Base-by-base conservation (phyloP, 78 protist genomes). In the Isochrysis galbana region DNA sequence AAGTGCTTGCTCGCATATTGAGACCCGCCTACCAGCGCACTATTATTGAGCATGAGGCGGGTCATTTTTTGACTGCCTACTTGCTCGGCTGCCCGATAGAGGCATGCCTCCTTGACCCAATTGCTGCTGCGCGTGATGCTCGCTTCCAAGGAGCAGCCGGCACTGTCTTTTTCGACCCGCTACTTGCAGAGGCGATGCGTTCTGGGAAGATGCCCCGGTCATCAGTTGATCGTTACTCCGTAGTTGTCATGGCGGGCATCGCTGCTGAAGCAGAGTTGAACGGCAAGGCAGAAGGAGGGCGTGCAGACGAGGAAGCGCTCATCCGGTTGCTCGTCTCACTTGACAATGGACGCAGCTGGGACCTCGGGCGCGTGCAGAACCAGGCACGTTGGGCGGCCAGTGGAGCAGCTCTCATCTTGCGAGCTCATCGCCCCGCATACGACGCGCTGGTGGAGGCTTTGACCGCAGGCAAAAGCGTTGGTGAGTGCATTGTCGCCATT, bases 381-480 rank as follows among this genome's bases (percentile, higher is more conserved):
- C 80, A 70, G 42, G 86, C 86, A 46, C 86, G 86, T 46, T 77
- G 86, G 86, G 45, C 47, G n/a, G 86, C 48, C 11, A 7, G 14
- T 25, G 36, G 23, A n/a, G 86, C 86, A n/a, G 5, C 32, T 21
- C 42, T 36, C 38, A 29, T 38, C n/a, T 29, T 77, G 47, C 86
- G 86, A 32, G 86, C 0, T 7, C 86, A 77, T n/a, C 26, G n/a
- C 17, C 29, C 29, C 17, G 86, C 1, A n/a, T 39, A 39, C 86
- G 48, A 77, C 4, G 86, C 46, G 48, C 46, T 77, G 29, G 44
- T 10, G 17, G n/a, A 14, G 34, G 48, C 47, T 4, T 11, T 77
- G 17, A 7, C 26, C 29, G 0, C 34, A 23, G 86, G 86, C 48
- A 7, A 5, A 4, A 0, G 38, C 5, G 42, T 77, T n/a, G 86